Conservation (phyloP, 768 basidiomycete species). For the Phaffia australis region DNA sequence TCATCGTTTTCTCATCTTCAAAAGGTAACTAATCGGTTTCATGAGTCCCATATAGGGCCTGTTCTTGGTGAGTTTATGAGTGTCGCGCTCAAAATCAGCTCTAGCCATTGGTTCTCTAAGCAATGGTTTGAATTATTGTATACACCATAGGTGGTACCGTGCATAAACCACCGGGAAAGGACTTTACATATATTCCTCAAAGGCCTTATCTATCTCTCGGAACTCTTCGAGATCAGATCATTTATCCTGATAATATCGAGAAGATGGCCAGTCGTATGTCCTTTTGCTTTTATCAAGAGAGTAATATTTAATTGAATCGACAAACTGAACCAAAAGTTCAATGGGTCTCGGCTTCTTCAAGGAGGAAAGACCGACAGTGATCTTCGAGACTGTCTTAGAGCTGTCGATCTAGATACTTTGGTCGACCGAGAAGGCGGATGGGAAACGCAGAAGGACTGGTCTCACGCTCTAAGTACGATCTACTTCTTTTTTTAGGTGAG, state of each 20-base stretch:
- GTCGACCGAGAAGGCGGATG: constrained; percentile 96
- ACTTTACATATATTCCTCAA: constrained; percentile 93
- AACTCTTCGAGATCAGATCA: constrained; percentile 89
- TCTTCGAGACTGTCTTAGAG: constrained; percentile 56
- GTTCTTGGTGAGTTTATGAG: constrained; percentile 1
- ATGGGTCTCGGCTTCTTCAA: constrained; percentile 29
- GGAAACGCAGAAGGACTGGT: constrained; percentile 79
- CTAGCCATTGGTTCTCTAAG: neutral
- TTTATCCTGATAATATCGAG: constrained; percentile 74
- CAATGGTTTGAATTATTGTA: neutral
- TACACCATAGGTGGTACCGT: constrained; percentile 54
- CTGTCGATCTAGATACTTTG: constrained; percentile 73
- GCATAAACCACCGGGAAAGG: constrained; percentile 71
- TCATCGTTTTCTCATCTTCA: neutral
- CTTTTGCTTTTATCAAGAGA: neutral
- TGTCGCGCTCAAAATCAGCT: too few species aligned
- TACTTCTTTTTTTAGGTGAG: constrained; percentile 35
- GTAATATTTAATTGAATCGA: neutral
- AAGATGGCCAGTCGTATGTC: constrained; percentile 67
- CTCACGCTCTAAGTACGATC: constrained; percentile 45
- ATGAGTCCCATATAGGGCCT: neutral
- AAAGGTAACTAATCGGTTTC: too few species aligned
- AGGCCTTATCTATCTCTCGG: constrained; percentile 89
- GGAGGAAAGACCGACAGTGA: constrained; percentile 66
- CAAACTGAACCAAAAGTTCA: neutral